These are phyloP conservation scores for Alternaria postmessia DNA, from an alignment of 2,329 filamentous ascomycete species.

Conservation along the genomic window DNA sequence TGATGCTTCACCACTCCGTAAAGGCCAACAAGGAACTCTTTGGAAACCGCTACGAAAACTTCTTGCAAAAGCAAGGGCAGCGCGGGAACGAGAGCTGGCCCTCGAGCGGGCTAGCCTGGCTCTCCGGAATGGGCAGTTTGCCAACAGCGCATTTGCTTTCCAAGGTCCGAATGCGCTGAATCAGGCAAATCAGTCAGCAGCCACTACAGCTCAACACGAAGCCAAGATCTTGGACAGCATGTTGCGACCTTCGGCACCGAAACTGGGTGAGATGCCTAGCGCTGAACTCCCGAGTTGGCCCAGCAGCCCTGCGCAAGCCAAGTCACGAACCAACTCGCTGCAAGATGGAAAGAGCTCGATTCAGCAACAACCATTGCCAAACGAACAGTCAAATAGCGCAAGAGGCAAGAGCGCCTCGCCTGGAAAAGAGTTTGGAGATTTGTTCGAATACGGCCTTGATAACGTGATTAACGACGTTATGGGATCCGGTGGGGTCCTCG, in stretches of 20 bases:
- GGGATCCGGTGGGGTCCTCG: conserved; percentile 12
- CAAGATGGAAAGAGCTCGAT: neutral
- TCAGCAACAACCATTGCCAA: conserved; percentile 8
- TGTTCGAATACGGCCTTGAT: conserved; percentile 38
- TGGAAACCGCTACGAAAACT: conserved; percentile 71
- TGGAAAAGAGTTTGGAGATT: conserved; percentile 29
- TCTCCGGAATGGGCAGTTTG: conserved; percentile 30
- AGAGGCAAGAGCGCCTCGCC: neutral
- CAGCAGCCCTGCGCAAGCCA: conserved; percentile 19
- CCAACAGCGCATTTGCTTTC: conserved; percentile 21
- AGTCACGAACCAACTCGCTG: neutral
- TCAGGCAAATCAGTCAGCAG: conserved; percentile 12
- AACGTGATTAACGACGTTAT: conserved; percentile 41
- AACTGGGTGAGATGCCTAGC: conserved; percentile 36
- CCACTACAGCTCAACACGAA: conserved; percentile 30
- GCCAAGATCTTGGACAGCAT: conserved; percentile 39
- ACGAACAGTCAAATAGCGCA: neutral
- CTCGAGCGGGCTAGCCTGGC: conserved; percentile 47
- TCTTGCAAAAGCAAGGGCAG: conserved; percentile 65
- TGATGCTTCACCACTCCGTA: conserved; percentile 31
- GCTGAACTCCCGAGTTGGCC: conserved; percentile 32
- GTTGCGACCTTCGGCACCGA: conserved; percentile 37
- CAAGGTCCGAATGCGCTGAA: conserved; percentile 15
- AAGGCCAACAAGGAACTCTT: conserved; percentile 59
- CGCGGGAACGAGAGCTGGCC: conserved; percentile 60